phyloP scores from a whole-genome alignment of 257 asterid species.

The Solanum verrucosum region DNA sequence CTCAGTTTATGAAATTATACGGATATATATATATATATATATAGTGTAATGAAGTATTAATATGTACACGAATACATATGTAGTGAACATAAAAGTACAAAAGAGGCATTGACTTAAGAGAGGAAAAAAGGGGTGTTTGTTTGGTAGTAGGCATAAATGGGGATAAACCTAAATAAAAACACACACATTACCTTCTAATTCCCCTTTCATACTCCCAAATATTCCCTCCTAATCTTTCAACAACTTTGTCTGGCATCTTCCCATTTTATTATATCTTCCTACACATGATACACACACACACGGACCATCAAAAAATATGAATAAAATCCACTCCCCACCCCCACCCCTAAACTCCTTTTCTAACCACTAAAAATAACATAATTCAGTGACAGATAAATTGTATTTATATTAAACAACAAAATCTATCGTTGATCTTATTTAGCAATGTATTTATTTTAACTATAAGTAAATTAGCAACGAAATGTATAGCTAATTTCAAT shows the following conservation, averaged over 20 bases:
- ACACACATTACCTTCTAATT: constrained; percentile 75
- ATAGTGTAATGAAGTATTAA: neutral
- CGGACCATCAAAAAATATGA: constrained; percentile 5
- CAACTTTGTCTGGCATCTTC: constrained; percentile 74
- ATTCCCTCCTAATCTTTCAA: constrained; percentile 71
- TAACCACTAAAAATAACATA: neutral
- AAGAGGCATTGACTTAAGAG: constrained; percentile 37
- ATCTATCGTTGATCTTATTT: no score
- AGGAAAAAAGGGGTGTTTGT: constrained; percentile 32
- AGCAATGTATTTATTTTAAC: neutral
- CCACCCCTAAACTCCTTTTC: neutral
- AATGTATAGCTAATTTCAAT: no score
- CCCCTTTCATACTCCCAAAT: constrained; percentile 78
- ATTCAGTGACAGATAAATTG: neutral
- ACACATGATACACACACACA: constrained; percentile 26
- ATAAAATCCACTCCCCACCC: neutral
- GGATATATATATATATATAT: no score
- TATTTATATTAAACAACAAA: neutral
- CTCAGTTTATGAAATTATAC: no score
- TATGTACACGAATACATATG: constrained; percentile 9
- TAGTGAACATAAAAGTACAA: constrained; percentile 25
- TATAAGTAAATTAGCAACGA: neutral
- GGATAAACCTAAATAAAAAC: constrained; percentile 29
- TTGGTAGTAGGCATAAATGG: constrained; percentile 36
- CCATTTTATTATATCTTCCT: constrained; percentile 66